Evolutionary conservation across 805 yeast species (phyloP), one percentile per base, ranked within the genome.

Genomic region (Myxozyma geophila): DNA sequence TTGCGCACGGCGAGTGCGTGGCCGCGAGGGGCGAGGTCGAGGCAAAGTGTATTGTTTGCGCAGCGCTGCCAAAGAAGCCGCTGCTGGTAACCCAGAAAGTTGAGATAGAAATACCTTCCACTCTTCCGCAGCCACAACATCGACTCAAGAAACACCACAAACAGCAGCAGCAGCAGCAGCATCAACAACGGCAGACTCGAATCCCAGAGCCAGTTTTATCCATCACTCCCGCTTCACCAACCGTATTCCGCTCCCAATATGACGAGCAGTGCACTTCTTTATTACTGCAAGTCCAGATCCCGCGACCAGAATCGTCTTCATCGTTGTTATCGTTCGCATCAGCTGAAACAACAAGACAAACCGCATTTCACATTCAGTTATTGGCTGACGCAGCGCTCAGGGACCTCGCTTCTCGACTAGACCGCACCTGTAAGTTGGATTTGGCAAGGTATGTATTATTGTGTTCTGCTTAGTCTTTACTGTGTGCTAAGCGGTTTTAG

Each of bases 1-100:
- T 59, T 28, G 67, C 67, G 19, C 70, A 68, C 48, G 61, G 59
- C 17, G 62, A 43, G 7, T 68, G 70, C 48, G 35, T 64, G 13
- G 37, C 17, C 17, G 69, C 60, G 46, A 17, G 53, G 21, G 43
- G 47, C 23, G 44, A 17, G 10, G 21, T 7, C 19, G 43, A 12
- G 13, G 48, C 28, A 8, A 33, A 33, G 21, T 54, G 58, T 28
- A 35, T 43, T 40, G 5, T 54, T n/a, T 54, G 58, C 58, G 44
- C 36, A 7, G 35, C 51, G 3, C 12, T 19, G 13, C 53, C 53
- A 12, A 49, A 21, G 19, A 49, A 49, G 21, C 40, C 53, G 2
- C 37, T n/a, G n/a, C 15, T 15, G 44, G 17, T n/a, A 40, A 40
- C n/a, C 44, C 15, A 13, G 44, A 40, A 40, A n/a, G n/a, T n/a